These are phyloP conservation scores for Coccomyxa sp. DNA, from an alignment of 139 green algal genomes.

Conservation along the genomic window DNA sequence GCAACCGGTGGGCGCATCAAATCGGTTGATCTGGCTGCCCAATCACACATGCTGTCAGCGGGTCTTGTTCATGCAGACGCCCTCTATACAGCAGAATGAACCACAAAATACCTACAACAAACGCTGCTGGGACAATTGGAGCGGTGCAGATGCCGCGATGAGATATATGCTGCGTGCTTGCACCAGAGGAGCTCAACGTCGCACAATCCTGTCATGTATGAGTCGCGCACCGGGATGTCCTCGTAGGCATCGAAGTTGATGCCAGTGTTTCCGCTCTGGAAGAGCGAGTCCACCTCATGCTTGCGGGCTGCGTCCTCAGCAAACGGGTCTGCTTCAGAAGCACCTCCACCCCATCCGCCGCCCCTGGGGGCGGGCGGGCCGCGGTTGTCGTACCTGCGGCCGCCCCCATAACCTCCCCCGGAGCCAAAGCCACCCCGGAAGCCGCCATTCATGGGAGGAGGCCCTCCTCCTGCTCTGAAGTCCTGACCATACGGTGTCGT, in stretches of 20 bases:
- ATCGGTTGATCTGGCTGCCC: no score
- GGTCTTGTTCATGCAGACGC: no score
- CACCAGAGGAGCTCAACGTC: no score
- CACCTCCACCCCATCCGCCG: slow-evolving; percentile 4
- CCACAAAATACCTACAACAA: no score
- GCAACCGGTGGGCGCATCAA: no score
- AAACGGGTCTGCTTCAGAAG: slow-evolving; percentile 50
- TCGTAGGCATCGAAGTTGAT: slow-evolving; percentile 99
- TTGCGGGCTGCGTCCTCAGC: slow-evolving; percentile 49
- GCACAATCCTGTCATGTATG: no score
- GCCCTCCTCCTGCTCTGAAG: not conserved
- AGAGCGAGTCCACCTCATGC: slow-evolving; percentile 66
- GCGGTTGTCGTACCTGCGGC: not conserved
- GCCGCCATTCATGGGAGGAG: no score
- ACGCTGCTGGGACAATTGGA: no score
- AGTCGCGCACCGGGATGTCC: slow-evolving; percentile 92
- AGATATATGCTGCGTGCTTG: no score
- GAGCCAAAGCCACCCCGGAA: not conserved
- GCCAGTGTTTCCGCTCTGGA: slow-evolving; percentile 86
- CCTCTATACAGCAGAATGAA: not conserved
- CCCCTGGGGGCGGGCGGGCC: not conserved
- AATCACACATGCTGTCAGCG: not conserved
- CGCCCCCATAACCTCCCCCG: not conserved
- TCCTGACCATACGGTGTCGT: no score
- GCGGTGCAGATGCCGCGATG: no score